Conservation (phyloP, 2,329 filamentous ascomycete genomes). For the Fonsecaea multimorphosa region DNA sequence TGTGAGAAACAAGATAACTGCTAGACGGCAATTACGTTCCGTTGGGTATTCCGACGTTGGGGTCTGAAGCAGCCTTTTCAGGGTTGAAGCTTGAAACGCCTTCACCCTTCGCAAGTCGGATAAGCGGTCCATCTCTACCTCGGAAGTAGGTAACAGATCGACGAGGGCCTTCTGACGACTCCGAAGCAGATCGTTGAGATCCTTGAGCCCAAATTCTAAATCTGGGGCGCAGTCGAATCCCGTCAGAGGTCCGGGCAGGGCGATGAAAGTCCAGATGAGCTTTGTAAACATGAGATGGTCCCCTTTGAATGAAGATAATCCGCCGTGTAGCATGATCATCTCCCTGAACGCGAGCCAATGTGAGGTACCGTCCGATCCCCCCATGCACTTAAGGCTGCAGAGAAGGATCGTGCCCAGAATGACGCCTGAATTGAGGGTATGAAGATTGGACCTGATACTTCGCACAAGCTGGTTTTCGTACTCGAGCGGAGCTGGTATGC, state of each 20-base stretch:
- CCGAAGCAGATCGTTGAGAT: conserved; percentile 14
- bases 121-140: conserved; percentile 18
- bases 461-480: conserved; percentile 14
- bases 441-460: conserved; percentile 7
- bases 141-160: conserved; percentile 15
- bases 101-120: conserved; percentile 6
- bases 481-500: conserved; percentile 10
- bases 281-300: conserved; percentile 18
- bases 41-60: conserved; percentile 6
- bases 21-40: conserved; percentile 12
- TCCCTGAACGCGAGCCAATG: conserved; percentile 15
- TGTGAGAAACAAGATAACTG: conserved; percentile 14
- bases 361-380: conserved; percentile 1
- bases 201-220: not conserved
- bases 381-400: conserved; percentile 19
- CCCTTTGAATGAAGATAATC: conserved; percentile 1
- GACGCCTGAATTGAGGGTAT: conserved; percentile 6
- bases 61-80: conserved; percentile 4
- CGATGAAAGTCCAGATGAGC: conserved; percentile 13
- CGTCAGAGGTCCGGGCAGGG: conserved; percentile 16
- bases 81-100: conserved; percentile 7
- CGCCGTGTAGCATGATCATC: conserved; percentile 10
- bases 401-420: conserved; percentile 14
- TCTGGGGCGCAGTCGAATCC: conserved; percentile 6
- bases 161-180: conserved; percentile 16